Percentiles rank a stretch among this genome's conserved stretches.
phyloP scores from a whole-genome alignment of 176 grass and related monocot genomes.

The Melocanna baccifera region DNA sequence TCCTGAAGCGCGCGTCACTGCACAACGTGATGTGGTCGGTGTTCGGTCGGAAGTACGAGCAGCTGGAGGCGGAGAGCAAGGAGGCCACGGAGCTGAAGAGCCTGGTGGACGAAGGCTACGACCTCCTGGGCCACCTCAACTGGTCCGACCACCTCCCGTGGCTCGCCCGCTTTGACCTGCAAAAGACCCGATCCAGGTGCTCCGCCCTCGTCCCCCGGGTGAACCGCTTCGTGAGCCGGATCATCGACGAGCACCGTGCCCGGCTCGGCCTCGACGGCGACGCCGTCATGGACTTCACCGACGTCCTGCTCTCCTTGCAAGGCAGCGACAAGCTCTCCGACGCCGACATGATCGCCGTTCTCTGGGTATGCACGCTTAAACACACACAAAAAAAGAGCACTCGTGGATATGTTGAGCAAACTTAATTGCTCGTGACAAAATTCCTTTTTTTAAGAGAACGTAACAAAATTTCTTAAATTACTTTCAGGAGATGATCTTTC shows the following conservation, averaged over 20 bases:
- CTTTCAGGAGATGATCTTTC: constrained; percentile 86
- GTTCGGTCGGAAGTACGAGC: constrained; percentile 58
- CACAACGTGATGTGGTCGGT: constrained; percentile 78
- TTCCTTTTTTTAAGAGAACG: not conserved
- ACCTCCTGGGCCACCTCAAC: constrained; percentile 64
- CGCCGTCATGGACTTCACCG: constrained; percentile 51
- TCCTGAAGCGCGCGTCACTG: constrained; percentile 65
- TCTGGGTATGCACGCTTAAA: constrained; percentile 51
- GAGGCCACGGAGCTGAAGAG: constrained; percentile 56
- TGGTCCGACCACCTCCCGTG: constrained; percentile 74
- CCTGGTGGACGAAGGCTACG: constrained; percentile 77
- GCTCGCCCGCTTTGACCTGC: constrained; percentile 57
- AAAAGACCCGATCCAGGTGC: constrained; percentile 47
- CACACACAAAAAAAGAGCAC: not conserved
- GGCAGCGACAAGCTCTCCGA: constrained; percentile 63
- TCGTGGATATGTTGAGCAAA: not conserved
- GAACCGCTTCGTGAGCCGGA: constrained; percentile 53
- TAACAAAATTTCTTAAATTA: not conserved
- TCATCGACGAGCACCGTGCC: constrained; percentile 62
- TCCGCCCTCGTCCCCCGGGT: constrained; percentile 56
- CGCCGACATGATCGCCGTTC: constrained; percentile 66
- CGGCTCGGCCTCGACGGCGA: not conserved
- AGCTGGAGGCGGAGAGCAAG: constrained; percentile 12
- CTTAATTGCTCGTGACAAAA: not conserved
- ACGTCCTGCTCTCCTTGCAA: constrained; percentile 65